Evolutionary conservation across 1,139 yeast genomes (phyloP).

Genomic region (Geotrichum restrictum): DNA sequence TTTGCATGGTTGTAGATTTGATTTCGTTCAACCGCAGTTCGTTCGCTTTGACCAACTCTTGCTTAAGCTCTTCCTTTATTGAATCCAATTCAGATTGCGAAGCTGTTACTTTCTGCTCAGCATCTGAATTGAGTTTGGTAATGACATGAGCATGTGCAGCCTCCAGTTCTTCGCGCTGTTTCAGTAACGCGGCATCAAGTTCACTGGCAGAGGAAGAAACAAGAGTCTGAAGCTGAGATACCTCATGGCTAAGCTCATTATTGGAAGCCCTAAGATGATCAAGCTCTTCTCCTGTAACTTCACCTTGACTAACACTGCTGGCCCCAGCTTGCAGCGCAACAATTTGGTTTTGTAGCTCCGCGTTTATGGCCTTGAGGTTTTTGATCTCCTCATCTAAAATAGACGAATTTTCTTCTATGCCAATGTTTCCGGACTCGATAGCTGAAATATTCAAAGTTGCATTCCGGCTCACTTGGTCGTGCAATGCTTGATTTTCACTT

Average conservation of each 20-base stretch:
- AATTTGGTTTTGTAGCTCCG: conserved; percentile 26
- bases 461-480: conserved; percentile 27
- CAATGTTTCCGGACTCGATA: conserved; percentile 28
- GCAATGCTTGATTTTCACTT: conserved; percentile 30
- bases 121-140: conserved; percentile 25
- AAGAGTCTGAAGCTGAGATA: conserved; percentile 20
- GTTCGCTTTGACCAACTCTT: conserved; percentile 6
- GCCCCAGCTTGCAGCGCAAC: conserved; percentile 22
- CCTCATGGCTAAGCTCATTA: background rate
- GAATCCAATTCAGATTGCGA: conserved; percentile 28
- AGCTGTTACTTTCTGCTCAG: conserved; percentile 12
- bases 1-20: conserved; percentile 5
- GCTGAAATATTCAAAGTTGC: conserved; percentile 20
- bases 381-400: conserved; percentile 10
- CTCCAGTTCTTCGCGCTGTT: conserved; percentile 18
- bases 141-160: conserved; percentile 27
- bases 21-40: conserved; percentile 16
- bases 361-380: conserved; percentile 23
- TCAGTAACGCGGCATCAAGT: background rate
- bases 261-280: conserved; percentile 7
- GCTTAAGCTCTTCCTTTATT: conserved; percentile 6
- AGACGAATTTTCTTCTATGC: conserved; percentile 24
- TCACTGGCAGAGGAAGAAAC: conserved; percentile 21
- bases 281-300: conserved; percentile 19
- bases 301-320: background rate